These are phyloP conservation scores for Lophiostoma macrostomum DNA, from an alignment of 495 filamentous ascomycete species.

Conservation along the genomic window DNA sequence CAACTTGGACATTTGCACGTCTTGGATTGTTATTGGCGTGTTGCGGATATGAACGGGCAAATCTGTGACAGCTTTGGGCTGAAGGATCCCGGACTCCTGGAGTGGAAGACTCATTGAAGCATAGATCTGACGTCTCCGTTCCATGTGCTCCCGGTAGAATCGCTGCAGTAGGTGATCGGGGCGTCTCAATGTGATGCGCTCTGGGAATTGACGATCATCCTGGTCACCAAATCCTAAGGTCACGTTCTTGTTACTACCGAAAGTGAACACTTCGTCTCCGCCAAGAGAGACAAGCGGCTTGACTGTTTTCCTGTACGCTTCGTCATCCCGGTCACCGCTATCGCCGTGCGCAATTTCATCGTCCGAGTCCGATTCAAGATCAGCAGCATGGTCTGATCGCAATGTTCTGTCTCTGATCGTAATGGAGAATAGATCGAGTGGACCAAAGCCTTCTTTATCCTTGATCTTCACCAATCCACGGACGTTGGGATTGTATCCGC, in stretches of 20 bases:
- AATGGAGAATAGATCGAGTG: constrained; percentile 84
- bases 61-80: constrained; percentile 40
- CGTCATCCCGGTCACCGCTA: constrained; percentile 35
- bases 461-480: constrained; percentile 85
- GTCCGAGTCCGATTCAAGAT: constrained; percentile 41
- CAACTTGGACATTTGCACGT: constrained; percentile 83
- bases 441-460: constrained; percentile 89
- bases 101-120: constrained; percentile 29
- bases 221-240: constrained; percentile 88
- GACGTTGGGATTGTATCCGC: constrained; percentile 46
- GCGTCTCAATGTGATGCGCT: constrained; percentile 73
- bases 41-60: constrained; percentile 68
- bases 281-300: constrained; percentile 42
- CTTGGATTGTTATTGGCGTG: constrained; percentile 66
- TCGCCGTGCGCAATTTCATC: constrained; percentile 30
- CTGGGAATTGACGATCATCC: constrained; percentile 90
- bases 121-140: constrained; percentile 31
- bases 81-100: constrained; percentile 27
- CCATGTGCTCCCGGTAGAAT: constrained; percentile 51
- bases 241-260: constrained; percentile 93
- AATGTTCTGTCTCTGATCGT: constrained; percentile 62
- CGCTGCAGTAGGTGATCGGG: constrained; percentile 72
- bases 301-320: constrained; percentile 6
- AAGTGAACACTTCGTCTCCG: constrained; percentile 85
- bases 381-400: constrained; percentile 33